Conservation (phyloP, 2,329 filamentous ascomycete species). For the Lojkania enalia region DNA sequence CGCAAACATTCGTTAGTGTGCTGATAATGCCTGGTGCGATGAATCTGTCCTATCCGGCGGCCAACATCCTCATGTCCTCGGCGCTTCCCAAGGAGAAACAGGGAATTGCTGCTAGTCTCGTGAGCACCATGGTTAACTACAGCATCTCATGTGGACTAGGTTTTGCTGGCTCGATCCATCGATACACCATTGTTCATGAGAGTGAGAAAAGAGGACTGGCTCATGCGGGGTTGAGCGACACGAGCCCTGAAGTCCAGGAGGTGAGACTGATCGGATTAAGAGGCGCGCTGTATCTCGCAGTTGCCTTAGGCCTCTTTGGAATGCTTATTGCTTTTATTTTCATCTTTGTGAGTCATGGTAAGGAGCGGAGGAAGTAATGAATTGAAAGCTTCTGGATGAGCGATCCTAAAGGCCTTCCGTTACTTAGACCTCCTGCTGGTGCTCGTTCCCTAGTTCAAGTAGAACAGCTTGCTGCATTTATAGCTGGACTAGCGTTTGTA, state of each 20-base stretch:
- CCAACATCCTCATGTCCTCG: constrained; percentile 43
- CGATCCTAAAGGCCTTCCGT: too few relatives aligned
- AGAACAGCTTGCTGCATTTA: too few relatives aligned
- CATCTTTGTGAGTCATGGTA: constrained; percentile 15
- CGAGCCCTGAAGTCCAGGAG: constrained; percentile 1
- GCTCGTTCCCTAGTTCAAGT: too few relatives aligned
- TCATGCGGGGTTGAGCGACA: constrained; percentile 12
- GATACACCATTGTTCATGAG: constrained; percentile 15
- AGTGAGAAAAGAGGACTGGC: constrained; percentile 11
- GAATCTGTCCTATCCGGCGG: constrained; percentile 45
- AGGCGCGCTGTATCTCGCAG: constrained; percentile 21
- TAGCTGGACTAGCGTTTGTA: too few relatives aligned
- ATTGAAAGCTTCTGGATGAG: too few relatives aligned
- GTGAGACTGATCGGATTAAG: constrained; percentile 19
- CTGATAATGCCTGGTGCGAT: constrained; percentile 40
- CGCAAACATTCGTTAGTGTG: constrained; percentile 35
- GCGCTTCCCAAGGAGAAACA: constrained; percentile 50
- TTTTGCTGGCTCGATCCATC: constrained; percentile 64
- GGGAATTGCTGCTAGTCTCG: constrained; percentile 58
- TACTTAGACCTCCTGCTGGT: too few relatives aligned
- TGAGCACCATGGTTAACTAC: constrained; percentile 70
- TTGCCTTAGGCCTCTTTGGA: constrained; percentile 17
- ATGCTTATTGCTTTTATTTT: constrained; percentile 20
- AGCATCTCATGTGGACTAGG: constrained; percentile 68
- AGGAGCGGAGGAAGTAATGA: constrained; percentile 9